Base-by-base conservation (phyloP, 1,284 basidiomycete genomes). In the Papiliotrema fonsecae region DNA sequence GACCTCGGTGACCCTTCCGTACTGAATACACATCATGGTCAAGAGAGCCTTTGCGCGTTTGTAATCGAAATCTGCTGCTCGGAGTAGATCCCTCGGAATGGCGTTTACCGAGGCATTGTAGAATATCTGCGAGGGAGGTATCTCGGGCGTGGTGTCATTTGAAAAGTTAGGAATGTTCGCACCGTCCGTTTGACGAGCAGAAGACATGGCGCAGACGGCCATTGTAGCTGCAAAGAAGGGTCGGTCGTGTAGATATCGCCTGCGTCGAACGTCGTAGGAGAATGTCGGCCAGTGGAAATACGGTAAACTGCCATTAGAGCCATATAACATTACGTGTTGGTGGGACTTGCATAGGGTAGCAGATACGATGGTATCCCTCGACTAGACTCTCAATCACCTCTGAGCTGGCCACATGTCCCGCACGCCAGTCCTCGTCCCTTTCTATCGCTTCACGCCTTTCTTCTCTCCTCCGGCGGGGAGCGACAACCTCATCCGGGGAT, bases 231-330 rank as follows among this genome's bases (percentile, higher is more conserved):
- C 58, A 43, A 55, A 66, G 51, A 70, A 69, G 10, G 67, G 55
- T 3, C 61, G 57, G 37, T 67, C 63, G 35, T 48, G 53, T 24
- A 51, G 56, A 55, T 72, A 69, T 16, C 58, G 46, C 30, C 58
- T 44, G 1, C 48, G 45, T 0, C 52, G 50, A 30, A 73, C 49
- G 18, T 64, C 46, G 2, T 36, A 31, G 5, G 49, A 45, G 50
- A 70, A 69, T 0, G 66, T 60, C 4, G 71, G 70, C 65, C 70
- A 72, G 53, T 73, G 71, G 45, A 70, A 72, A 55, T 63, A 68
- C 9, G 61, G 57, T 39, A 64, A 55, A 28, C 69, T 70, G 44
- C 2, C 11, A 27, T 48, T 3, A 50, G 49, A 19, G 19, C 10
- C 18, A 24, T 24, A 9, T 11, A 40, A 6, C 11, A 7, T 13